Base-by-base conservation (phyloP, 805 yeast genomes). In the Lipomyces yamadae region DNA sequence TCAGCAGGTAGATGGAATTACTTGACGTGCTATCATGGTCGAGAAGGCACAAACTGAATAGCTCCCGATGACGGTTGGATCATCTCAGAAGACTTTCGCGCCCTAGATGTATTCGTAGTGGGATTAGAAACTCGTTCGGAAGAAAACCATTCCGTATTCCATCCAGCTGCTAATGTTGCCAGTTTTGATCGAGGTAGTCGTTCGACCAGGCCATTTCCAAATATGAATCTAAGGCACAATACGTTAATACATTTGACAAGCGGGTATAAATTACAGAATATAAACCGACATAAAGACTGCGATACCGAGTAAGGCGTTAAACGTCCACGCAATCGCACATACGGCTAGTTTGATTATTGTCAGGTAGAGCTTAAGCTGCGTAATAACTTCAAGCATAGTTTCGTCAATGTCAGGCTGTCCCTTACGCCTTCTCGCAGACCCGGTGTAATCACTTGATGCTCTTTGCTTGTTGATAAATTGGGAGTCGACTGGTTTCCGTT, bases 291-390 rank as follows among this genome's bases (percentile, higher is more conserved):
- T 29, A 58, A 35, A 63, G 29, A 63, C 62, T 6, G 58, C 55
- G 18, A 56, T 24, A 7, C 66, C 66, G 1, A 63, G 62, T 3
- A 37, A 29, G 18, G 15, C 32, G 33, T 58, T 58, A 35, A 48
- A 58, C n/a, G 32, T 35, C 53, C 60, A 63, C 24, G 66, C 50
- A 4, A 24, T 53, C 8, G 33, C 62, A 58, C 66, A 63, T 18
- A 63, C 56, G 18, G 34, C 62, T n/a, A 58, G 54, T 34, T 48
- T 53, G 33, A 63, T 24, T 15, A 62, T n/a, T 11, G 35, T 6
- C 13, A 62, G 18, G 32, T 57, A 63, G 32, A 56, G 24, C 30
- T 56, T 52, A 4, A 61, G 56, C 56, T 61, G 60, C 13, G 45
- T 13, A 10, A 58, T 13, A 2, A 45, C 33, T 30, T 63, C 39